phyloP scores from a whole-genome alignment of 495 filamentous ascomycete species.

The Neurospora discreta region DNA sequence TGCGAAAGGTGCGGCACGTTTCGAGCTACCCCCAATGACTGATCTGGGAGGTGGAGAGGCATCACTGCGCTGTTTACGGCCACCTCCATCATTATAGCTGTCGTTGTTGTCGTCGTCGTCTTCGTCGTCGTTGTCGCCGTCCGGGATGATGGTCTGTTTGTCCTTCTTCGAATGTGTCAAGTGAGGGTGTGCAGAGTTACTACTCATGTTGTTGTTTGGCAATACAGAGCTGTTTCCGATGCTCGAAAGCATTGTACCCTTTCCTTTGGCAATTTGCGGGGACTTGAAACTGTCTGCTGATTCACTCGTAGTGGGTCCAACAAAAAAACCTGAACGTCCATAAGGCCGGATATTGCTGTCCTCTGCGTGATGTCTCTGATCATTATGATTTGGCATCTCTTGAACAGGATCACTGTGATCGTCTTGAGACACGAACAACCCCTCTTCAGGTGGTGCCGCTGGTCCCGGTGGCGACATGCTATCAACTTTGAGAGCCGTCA shows the following conservation, averaged over 20 bases:
- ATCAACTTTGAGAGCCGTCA: not conserved
- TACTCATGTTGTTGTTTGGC: not conserved
- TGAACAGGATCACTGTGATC: not conserved
- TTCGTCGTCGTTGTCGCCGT: slow-evolving; percentile 10
- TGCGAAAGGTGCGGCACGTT: not conserved
- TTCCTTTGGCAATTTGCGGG: not conserved
- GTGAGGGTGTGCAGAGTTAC: not conserved
- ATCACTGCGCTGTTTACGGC: not conserved
- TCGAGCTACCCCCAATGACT: not conserved
- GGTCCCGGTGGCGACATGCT: not conserved
- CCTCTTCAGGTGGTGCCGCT: not conserved
- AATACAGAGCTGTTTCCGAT: not conserved
- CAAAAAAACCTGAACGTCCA: not conserved
- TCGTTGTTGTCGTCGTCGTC: slow-evolving; percentile 2
- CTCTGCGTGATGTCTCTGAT: not conserved
- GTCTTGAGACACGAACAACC: not conserved
- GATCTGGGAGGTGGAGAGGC: not conserved
- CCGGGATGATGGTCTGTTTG: slow-evolving; percentile 5
- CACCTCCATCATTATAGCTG: no score
- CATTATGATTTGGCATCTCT: not conserved
- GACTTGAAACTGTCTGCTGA: not conserved
- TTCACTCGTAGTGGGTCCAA: not conserved
- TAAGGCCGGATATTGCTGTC: not conserved
- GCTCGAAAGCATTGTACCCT: not conserved
- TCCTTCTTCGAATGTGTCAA: not conserved